phyloP scores from a whole-genome alignment of 768 basidiomycete genomes.

The Rhizopogon rudus region DNA sequence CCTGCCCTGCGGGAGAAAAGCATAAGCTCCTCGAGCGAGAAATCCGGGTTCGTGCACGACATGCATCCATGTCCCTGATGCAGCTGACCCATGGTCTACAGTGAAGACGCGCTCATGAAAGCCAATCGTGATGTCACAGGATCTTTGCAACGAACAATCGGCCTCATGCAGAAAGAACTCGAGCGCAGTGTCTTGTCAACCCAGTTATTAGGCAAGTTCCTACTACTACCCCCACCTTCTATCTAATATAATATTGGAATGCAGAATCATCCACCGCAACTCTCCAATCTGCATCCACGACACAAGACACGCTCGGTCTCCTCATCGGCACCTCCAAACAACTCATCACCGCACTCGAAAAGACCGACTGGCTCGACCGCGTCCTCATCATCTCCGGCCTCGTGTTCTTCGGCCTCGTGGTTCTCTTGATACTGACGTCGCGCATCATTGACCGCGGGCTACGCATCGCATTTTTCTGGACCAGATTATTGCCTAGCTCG shows the following conservation, averaged over 20 bases:
- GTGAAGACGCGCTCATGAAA: constrained; percentile 84
- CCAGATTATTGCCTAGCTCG: constrained; percentile 53
- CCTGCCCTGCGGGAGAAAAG: constrained; percentile 45
- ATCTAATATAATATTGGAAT: background rate
- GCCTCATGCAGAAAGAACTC: constrained; percentile 87
- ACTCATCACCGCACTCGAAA: constrained; percentile 83
- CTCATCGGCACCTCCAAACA: constrained; percentile 77
- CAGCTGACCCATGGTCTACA: constrained; percentile 19
- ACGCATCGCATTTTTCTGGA: constrained; percentile 86
- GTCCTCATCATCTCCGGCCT: constrained; percentile 78
- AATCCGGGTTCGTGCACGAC: constrained; percentile 49
- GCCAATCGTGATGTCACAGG: constrained; percentile 89
- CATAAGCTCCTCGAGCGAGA: constrained; percentile 39
- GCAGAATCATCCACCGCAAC: constrained; percentile 77
- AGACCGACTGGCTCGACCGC: constrained; percentile 90
- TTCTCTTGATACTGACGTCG: constrained; percentile 85
- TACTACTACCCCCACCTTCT: background rate
- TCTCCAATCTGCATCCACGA: constrained; percentile 65
- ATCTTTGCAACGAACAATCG: constrained; percentile 77
- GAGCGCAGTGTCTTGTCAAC: constrained; percentile 81
- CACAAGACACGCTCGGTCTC: constrained; percentile 70
- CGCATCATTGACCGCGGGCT: constrained; percentile 78
- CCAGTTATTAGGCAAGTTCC: constrained; percentile 72
- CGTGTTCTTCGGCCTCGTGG: constrained; percentile 77
- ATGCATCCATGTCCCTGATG: background rate